Conservation (phyloP, 169 alveolate species). For the Perkinsus olseni region DNA sequence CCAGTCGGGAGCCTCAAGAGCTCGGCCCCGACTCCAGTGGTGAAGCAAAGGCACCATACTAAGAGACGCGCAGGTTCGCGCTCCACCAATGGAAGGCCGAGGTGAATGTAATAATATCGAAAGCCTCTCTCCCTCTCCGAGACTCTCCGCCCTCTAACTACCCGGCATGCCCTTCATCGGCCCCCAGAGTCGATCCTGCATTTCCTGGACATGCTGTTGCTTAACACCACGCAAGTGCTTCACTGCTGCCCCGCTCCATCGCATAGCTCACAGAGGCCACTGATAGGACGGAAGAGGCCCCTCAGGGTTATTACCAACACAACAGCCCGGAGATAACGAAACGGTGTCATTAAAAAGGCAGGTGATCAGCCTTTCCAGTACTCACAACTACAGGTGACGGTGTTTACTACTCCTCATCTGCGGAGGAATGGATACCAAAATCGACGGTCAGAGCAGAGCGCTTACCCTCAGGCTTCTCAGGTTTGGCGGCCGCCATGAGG, state of each 20-base stretch:
- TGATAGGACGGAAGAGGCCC: background rate
- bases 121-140: too few relatives aligned
- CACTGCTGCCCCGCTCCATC: background rate
- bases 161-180: background rate
- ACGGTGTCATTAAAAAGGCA: background rate
- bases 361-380: background rate
- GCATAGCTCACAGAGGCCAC: background rate
- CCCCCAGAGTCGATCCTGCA: background rate
- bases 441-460: too few relatives aligned
- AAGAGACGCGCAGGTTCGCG: too few relatives aligned
- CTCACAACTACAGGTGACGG: background rate
- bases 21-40: too few relatives aligned
- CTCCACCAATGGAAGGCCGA: too few relatives aligned
- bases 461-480: too few relatives aligned
- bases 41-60: too few relatives aligned
- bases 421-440: too few relatives aligned
- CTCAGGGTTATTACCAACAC: background rate
- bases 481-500: too few relatives aligned
- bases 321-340: background rate
- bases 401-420: too few relatives aligned
- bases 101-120: too few relatives aligned
- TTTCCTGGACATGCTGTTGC: background rate
- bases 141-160: background rate
- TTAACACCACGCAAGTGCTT: background rate
- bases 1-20: too few relatives aligned